A percentile compares a stretch with the other conserved stretches of the same genome.
These are phyloP conservation scores for Botrytis elliptica DNA, from an alignment of 2,329 filamentous ascomycete genomes.

Conservation along the genomic window DNA sequence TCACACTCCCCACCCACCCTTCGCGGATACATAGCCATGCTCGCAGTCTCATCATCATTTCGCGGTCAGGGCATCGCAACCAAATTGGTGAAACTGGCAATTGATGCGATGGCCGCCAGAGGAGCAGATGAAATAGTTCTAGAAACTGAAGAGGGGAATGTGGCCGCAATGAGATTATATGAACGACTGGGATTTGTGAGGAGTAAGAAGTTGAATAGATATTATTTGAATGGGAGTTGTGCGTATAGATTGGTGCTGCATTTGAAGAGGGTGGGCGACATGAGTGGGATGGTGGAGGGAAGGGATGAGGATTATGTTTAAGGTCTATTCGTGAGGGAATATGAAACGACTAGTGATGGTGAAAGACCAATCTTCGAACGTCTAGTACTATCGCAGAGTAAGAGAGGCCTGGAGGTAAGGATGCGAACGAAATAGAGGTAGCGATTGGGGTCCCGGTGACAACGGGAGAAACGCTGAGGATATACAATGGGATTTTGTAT, in stretches of 20 bases:
- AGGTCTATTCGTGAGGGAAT: not conserved
- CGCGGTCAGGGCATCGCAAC: slow-evolving; percentile 87
- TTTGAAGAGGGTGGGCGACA: slow-evolving; percentile 37
- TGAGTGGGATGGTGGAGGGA: slow-evolving; percentile 26
- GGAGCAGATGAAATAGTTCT: slow-evolving; percentile 92
- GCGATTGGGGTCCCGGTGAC: not conserved
- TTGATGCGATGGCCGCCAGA: slow-evolving; percentile 82
- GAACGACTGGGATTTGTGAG: slow-evolving; percentile 88
- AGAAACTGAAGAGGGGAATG: slow-evolving; percentile 93
- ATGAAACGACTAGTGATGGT: not conserved
- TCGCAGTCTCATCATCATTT: slow-evolving; percentile 80
- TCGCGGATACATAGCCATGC: slow-evolving; percentile 96
- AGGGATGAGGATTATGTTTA: not conserved
- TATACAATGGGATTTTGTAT: not conserved
- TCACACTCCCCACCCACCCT: slow-evolving; percentile 72
- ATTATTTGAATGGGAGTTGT: slow-evolving; percentile 95
- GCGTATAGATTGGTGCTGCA: slow-evolving; percentile 83
- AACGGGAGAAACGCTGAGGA: not conserved
- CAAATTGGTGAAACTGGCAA: slow-evolving; percentile 80
- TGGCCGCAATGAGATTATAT: slow-evolving; percentile 86
- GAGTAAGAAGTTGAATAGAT: slow-evolving; percentile 89
- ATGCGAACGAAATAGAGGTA: not conserved
- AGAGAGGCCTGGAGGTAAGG: not conserved
- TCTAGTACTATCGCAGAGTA: not conserved
- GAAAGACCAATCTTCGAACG: not conserved